These are phyloP conservation scores for Aspergillus amoenus DNA, from an alignment of 2,329 filamentous ascomycete genomes.

Conservation along the genomic window DNA sequence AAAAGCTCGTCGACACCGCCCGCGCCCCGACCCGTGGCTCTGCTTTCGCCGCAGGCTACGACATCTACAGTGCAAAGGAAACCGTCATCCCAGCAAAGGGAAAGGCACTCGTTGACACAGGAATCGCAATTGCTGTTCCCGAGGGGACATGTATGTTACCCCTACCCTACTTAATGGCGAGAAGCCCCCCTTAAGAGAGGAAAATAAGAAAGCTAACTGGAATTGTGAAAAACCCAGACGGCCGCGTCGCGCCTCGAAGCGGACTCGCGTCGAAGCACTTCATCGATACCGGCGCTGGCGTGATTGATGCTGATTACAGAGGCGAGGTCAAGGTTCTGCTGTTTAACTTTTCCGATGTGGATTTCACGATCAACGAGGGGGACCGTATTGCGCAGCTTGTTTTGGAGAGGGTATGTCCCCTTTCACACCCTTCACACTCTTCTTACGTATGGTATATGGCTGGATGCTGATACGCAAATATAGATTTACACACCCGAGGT, in stretches of 20 bases:
- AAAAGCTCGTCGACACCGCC: slow-evolving; percentile 81
- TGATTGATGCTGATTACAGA: slow-evolving; percentile 97
- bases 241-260: slow-evolving; percentile 85
- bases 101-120: slow-evolving; percentile 84
- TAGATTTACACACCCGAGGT: slow-evolving; percentile 90
- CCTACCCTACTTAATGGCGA: background rate
- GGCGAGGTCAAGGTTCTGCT: slow-evolving; percentile 91
- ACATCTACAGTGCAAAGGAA: slow-evolving; percentile 76
- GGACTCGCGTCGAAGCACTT: slow-evolving; percentile 90
- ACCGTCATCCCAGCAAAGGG: slow-evolving; percentile 77
- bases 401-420: slow-evolving; percentile 66
- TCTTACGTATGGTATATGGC: background rate
- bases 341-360: slow-evolving; percentile 83
- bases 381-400: slow-evolving; percentile 93
- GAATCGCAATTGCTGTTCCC: slow-evolving; percentile 86
- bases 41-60: slow-evolving; percentile 88
- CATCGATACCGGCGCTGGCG: slow-evolving; percentile 92
- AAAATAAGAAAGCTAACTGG: background rate
- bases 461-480: background rate
- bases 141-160: slow-evolving; percentile 74
- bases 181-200: background rate
- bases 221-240: slow-evolving; percentile 56
- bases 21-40: slow-evolving; percentile 83
- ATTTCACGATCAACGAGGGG: slow-evolving; percentile 79
- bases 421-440: background rate